A percentile compares a stretch with the other conserved stretches of the same genome.
Conservation (phyloP, 1,139 yeast species). For the Meyerozyma guilliermondii region DNA sequence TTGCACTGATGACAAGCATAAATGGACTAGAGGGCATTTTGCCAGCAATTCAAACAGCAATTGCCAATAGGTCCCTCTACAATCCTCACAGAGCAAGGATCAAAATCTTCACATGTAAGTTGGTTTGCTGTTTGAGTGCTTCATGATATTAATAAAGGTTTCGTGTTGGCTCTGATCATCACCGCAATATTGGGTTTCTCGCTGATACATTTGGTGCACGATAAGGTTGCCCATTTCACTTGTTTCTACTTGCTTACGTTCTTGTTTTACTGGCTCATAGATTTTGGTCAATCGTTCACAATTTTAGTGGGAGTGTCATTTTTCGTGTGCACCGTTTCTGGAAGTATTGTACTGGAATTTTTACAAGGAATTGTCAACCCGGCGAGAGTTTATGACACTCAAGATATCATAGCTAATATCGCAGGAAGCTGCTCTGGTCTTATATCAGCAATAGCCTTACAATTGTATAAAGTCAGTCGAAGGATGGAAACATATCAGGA, state of each 20-base stretch:
- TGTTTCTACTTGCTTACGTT: neutral
- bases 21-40: neutral
- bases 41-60: neutral
- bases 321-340: neutral
- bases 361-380: neutral
- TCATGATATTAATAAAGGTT: neutral
- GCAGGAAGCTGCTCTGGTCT: neutral
- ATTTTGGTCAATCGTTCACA: neutral
- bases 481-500: neutral
- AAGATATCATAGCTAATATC: neutral
- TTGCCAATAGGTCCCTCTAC: neutral
- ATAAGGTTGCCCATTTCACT: neutral
- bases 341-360: neutral
- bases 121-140: neutral
- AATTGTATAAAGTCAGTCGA: neutral
- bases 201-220: neutral
- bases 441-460: neutral
- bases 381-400: neutral
- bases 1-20: no score
- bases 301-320: neutral
- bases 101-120: neutral
- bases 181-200: neutral
- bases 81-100: neutral
- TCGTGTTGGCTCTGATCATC: neutral
- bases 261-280: constrained; percentile 1